Evolutionary conservation across 2,329 filamentous ascomycete species (phyloP), one percentile per base, ranked within the genome.

Genomic region (Alternaria arborescens): DNA sequence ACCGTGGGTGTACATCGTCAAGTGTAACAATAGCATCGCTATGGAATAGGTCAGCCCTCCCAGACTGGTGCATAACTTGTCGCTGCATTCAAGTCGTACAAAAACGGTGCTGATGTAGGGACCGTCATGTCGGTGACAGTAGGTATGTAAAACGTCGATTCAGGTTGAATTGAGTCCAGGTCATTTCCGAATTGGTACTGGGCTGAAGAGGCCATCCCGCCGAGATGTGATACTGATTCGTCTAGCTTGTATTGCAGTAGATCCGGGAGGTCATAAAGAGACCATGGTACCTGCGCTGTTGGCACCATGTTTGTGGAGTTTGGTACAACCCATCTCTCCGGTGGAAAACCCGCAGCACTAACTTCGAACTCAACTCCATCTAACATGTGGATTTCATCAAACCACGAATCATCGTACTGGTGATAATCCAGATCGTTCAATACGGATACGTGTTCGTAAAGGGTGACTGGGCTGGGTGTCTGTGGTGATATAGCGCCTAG

Each of bases 141-240:
- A 67, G 82, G 82, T 47, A 80, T 78, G 68, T 83, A 84, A 30
- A 77, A 79, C 11, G 77, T 76, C 83, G 83, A 85, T 11, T 80
- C 79, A 16, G 83, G 80, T 52, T 82, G 82, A 36, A 79, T 78
- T 14, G 76, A 71, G 41, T 55, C 55, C 3, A 36, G 36, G 20
- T 8, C 8, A n/a, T 50, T 24, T 24, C 30, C 38, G 32, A 50
- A n/a, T 10, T 71, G 73, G 52, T 62, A 66, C 34, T 75, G 46
- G 22, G 69, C 70, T 14, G 72, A 60, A 40, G 71, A 71, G 36
- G 72, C 70, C 5, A 73, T 66, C 38, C 50, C 64, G 18, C 64
- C 38, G 22, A 55, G 59, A 47, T 72, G 62, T 20, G 68, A 60
- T 28, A 53, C 61, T 42, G 68, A 42, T 16, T 64, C 61, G 5